phyloP scores from a whole-genome alignment of 495 filamentous ascomycete species.

The Haplographium delicatum region DNA sequence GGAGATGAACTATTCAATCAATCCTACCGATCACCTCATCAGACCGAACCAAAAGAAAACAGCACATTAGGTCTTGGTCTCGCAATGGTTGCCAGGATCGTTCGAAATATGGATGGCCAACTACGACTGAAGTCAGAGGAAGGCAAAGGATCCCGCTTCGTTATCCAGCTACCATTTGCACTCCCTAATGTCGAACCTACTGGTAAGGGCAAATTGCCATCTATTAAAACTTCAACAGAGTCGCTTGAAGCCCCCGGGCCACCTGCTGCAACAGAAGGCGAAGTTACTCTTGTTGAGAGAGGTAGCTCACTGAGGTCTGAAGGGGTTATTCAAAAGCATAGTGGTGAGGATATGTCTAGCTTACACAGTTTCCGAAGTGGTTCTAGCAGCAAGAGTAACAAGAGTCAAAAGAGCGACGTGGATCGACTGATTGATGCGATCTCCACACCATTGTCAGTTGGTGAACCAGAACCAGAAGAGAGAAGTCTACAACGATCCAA shows the following conservation, averaged over 20 bases:
- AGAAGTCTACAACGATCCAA: constrained; percentile 33
- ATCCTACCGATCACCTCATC: constrained; percentile 26
- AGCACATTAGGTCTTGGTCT: constrained; percentile 71
- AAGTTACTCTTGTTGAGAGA: constrained; percentile 53
- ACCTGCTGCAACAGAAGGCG: constrained; percentile 35
- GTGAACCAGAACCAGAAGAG: constrained; percentile 33
- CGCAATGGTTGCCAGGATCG: constrained; percentile 76
- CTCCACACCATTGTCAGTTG: constrained; percentile 50
- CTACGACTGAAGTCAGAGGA: constrained; percentile 81
- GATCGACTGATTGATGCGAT: constrained; percentile 74
- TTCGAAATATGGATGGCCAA: constrained; percentile 89
- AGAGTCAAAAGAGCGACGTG: constrained; percentile 60
- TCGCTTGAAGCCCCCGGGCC: constrained; percentile 23
- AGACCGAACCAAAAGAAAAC: constrained; percentile 17
- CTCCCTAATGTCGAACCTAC: constrained; percentile 44
- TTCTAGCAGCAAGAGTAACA: constrained; percentile 43
- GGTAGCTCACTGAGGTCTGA: constrained; percentile 24
- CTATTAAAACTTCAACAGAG: not conserved
- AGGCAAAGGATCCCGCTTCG: constrained; percentile 79
- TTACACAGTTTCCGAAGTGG: constrained; percentile 48
- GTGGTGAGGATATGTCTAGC: constrained; percentile 39
- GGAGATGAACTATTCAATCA: constrained; percentile 33
- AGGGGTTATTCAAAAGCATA: constrained; percentile 26
- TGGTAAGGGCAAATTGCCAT: not conserved
- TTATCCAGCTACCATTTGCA: constrained; percentile 64